Evolutionary conservation across 2,329 filamentous ascomycete species (phyloP), one percentile per base, ranked within the genome.

Genomic region (Sporothrix brasiliensis): DNA sequence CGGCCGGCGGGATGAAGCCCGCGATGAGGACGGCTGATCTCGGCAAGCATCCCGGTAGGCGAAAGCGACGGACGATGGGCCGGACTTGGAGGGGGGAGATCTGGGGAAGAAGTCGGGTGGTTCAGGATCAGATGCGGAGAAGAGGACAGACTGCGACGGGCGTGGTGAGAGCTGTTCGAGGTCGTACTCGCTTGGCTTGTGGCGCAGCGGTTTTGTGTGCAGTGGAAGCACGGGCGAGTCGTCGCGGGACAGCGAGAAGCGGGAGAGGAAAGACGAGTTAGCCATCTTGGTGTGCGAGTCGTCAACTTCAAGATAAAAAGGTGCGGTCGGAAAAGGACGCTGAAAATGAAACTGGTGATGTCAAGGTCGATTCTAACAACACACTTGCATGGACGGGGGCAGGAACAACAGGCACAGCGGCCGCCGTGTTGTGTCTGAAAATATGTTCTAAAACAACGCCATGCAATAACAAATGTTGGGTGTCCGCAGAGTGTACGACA

Each of bases 161-260:
- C 72, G 75, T 0, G 79, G 78, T 0, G 77, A 77, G 6, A 80
- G 76, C 19, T 79, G 77, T 54, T 75, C 72, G 11, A 80, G 72
- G 70, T 77, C 76, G 73, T 80, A 79, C 53, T 79, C 78, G 77
- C 77, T 79, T 14, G 73, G 72, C 70, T 78, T 74, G 47, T 75
- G 77, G 24, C 75, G 77, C 6, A 78, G 72, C 14, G 76, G 69
- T 3, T 69, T 69, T 13, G 66, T 72, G 66, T 78, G 74, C 52
- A 78, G 71, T 9, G 78, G 77, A 13, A 79, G 76, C 27, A 77
- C 69, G 1, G 77, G 74, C 4, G 68, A 68, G 1, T 60, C 65
- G 50, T 76, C 75, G 63, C 75, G 74, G 1, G 74, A 73, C 56
- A 77, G 69, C 24, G 76, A 75, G 9, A 79, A 72, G 24, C 77